Conservation (phyloP, 768 basidiomycete genomes). For the Artomyces pyxidatus region DNA sequence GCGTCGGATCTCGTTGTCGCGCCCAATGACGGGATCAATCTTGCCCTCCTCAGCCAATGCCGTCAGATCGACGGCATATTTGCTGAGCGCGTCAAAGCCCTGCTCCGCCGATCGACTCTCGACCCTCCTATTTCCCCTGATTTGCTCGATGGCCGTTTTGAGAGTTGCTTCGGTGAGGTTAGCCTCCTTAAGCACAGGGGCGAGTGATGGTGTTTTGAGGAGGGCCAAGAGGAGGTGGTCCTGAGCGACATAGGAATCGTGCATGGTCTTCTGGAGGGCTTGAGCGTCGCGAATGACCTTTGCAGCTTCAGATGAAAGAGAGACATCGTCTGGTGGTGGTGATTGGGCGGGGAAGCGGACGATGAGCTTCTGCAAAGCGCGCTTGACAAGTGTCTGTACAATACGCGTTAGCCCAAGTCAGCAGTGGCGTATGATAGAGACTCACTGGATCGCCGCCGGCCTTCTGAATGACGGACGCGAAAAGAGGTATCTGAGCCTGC, state of each 20-base stretch:
- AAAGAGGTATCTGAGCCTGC: slow-evolving; percentile 44
- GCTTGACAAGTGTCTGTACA: slow-evolving; percentile 47
- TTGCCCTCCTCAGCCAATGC: slow-evolving; percentile 86
- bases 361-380: slow-evolving; percentile 66
- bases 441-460: slow-evolving; percentile 82
- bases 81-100: slow-evolving; percentile 87
- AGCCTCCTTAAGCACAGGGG: slow-evolving; percentile 66
- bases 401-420: neutral
- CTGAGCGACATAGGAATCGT: slow-evolving; percentile 88
- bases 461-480: slow-evolving; percentile 69
- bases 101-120: slow-evolving; percentile 84
- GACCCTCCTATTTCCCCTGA: slow-evolving; percentile 77
- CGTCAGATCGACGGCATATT: slow-evolving; percentile 84
- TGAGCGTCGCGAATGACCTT: slow-evolving; percentile 73
- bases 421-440: slow-evolving; percentile 5
- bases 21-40: slow-evolving; percentile 91
- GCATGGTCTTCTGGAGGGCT: slow-evolving; percentile 71
- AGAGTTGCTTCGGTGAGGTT: slow-evolving; percentile 62
- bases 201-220: slow-evolving; percentile 62
- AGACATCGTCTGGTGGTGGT: slow-evolving; percentile 78
- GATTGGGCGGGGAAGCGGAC: slow-evolving; percentile 77
- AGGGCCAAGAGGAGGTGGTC: slow-evolving; percentile 88
- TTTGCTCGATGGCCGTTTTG: slow-evolving; percentile 70
- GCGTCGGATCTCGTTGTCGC: slow-evolving; percentile 87
- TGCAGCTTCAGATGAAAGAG: slow-evolving; percentile 45